Base-by-base conservation (phyloP, 1,284 basidiomycete species). In the Paramarasmius palmivorus region DNA sequence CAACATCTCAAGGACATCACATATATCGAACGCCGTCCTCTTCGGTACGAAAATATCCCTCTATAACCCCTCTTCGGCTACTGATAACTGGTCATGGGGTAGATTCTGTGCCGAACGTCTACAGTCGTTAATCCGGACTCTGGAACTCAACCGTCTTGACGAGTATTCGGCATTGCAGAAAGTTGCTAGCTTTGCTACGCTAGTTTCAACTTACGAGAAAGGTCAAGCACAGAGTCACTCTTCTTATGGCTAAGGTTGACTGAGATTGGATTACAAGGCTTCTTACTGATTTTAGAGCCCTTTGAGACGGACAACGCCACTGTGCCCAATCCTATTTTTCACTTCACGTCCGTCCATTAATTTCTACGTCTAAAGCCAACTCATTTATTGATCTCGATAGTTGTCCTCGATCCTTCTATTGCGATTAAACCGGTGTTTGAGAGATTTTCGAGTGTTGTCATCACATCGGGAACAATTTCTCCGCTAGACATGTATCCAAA, bases 401-500 rank as follows among this genome's bases (percentile, higher is more conserved):
- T 49, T 99, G 97, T n/a, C 65, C 86, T 99, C 51, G 97, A 99
- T 69, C 97, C 97, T 0, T 95, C 95, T 1, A 83, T 99, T 25
- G 97, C 97, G 9, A 99, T 99, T 64, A 93, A 94, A 61, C 97
- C 97, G 0, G 92, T 99, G 22, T 98, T 99, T 68, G 97, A 99
- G 67, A 88, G 95, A 41, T 99, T 99, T 70, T 95, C 93, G 68
- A 95, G 92, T 59, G 97, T 99, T 41, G 94, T 99, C 63, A 99
- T 99, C 70, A 99, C 97, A 0, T 98, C 94, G 12, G 97, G 97
- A 63, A 99, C 97, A 29, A 95, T 99, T 63, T 98, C 95, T 6
- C 97, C 97, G 4, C 75, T 99, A 53, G 97, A 99, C 74, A 99
- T 99, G 97, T 97, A 99, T 71, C 97, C 97, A 20, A 99, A 99